A percentile compares a stretch with the other conserved stretches of the same genome.
These are phyloP conservation scores for Alloteropsis semialata DNA, from an alignment of 176 grass and related monocot species.

Conservation along the genomic window DNA sequence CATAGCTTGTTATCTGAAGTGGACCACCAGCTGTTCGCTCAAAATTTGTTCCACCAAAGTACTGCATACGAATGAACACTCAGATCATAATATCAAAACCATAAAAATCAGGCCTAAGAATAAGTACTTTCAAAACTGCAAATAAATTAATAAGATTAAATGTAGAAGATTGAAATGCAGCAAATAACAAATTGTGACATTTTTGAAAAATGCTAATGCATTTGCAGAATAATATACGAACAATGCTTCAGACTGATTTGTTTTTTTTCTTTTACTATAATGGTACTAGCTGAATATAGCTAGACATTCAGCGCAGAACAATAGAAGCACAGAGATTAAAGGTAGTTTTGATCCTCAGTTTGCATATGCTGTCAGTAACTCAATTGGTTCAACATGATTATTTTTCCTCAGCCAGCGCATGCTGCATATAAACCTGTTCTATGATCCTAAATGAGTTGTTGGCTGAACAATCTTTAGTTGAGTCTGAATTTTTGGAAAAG, in stretches of 20 bases:
- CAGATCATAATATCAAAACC: slow-evolving; percentile 27
- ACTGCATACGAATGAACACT: slow-evolving; percentile 49
- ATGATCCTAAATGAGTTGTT: neutral
- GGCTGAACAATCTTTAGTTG: neutral
- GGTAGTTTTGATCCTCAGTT: neutral
- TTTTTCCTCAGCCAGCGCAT: neutral
- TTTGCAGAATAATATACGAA: neutral
- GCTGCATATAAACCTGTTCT: neutral
- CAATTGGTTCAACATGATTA: neutral
- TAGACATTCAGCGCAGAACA: neutral
- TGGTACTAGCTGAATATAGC: neutral
- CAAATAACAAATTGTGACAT: neutral
- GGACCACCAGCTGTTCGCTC: slow-evolving; percentile 90
- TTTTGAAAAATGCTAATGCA: neutral
- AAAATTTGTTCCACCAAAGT: slow-evolving; percentile 98
- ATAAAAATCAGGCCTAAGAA: neutral
- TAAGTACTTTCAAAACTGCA: neutral
- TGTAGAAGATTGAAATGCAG: neutral
- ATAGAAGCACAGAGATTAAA: neutral
- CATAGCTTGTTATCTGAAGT: slow-evolving; percentile 89
- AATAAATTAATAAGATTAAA: neutral
- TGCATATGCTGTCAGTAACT: neutral
- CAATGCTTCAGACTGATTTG: neutral
- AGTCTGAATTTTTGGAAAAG: neutral
- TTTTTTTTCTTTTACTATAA: neutral